Percentiles rank a stretch among this genome's conserved stretches.
Evolutionary conservation across 768 basidiomycete genomes (phyloP).

Genomic region (Serendipita sp.): DNA sequence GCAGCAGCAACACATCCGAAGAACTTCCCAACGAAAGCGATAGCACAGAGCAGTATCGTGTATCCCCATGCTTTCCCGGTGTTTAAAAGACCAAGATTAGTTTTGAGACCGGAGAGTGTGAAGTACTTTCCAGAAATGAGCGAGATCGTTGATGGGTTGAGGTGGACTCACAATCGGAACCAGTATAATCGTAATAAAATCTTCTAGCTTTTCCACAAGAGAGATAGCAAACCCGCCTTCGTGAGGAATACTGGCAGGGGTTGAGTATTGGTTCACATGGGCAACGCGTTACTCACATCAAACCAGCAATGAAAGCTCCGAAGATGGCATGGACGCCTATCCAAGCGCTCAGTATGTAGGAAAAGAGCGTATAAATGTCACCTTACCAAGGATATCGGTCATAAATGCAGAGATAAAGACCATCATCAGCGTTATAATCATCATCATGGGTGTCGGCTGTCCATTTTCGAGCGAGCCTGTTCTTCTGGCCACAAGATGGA

Average conservation of each 20-base stretch:
- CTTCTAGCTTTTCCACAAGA: slow-evolving; percentile 92
- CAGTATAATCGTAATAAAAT: slow-evolving; percentile 81
- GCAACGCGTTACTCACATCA: background rate
- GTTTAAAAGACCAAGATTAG: slow-evolving; percentile 71
- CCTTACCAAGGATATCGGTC: slow-evolving; percentile 68
- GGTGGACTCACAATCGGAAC: slow-evolving; percentile 51
- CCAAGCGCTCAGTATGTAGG: background rate
- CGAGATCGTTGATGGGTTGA: background rate
- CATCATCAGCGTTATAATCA: slow-evolving; percentile 52
- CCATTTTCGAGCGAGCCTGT: slow-evolving; percentile 72
- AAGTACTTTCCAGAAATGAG: slow-evolving; percentile 49
- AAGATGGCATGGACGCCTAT: slow-evolving; percentile 65
- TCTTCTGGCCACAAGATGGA: slow-evolving; percentile 55
- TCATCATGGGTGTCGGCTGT: slow-evolving; percentile 65
- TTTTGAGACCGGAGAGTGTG: slow-evolving; percentile 77
- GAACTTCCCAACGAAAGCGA: slow-evolving; percentile 83
- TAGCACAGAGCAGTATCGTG: slow-evolving; percentile 56
- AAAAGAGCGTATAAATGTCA: background rate
- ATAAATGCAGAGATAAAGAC: slow-evolving; percentile 82
- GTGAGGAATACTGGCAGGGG: slow-evolving; percentile 57
- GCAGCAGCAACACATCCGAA: slow-evolving; percentile 66
- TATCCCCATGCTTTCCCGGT: slow-evolving; percentile 83
- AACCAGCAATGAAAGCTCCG: slow-evolving; percentile 25
- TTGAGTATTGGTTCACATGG: slow-evolving; percentile 14
- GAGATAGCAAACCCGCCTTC: slow-evolving; percentile 74